Evolutionary conservation across 371 early-diverging fungal species (phyloP).

Genomic region (Mucor piriformis): DNA sequence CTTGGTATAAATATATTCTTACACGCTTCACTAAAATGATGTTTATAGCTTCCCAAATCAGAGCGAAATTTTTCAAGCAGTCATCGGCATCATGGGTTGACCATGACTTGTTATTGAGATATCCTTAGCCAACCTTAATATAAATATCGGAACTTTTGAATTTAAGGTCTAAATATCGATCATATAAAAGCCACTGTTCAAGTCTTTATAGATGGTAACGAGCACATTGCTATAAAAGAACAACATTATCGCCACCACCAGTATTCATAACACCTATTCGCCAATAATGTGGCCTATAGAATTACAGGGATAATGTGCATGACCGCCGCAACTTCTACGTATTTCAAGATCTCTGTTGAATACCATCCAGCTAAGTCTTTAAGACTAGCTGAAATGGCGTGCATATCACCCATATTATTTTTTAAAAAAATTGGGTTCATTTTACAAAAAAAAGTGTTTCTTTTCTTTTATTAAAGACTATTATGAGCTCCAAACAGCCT

Average conservation of each 20-base stretch:
- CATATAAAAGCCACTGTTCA: constrained; percentile 28
- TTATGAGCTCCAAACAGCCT: no score
- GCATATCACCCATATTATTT: constrained; percentile 64
- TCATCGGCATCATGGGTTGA: constrained; percentile 20
- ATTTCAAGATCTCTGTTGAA: constrained; percentile 62
- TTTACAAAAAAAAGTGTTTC: no score
- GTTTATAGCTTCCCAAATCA: constrained; percentile 36
- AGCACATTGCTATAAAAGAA: constrained; percentile 66
- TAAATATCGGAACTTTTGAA: constrained; percentile 43
- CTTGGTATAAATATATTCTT: constrained; percentile 1
- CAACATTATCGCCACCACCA: constrained; percentile 75
- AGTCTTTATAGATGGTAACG: constrained; percentile 31
- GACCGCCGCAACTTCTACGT: constrained; percentile 64
- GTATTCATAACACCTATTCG: constrained; percentile 75
- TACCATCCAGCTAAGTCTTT: constrained; percentile 63
- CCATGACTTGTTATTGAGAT: constrained; percentile 33
- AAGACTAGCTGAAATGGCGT: constrained; percentile 61
- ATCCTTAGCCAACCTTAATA: constrained; percentile 33
- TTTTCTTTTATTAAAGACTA: no score
- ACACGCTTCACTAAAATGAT: constrained; percentile 43
- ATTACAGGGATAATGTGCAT: constrained; percentile 72
- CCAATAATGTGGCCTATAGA: constrained; percentile 62
- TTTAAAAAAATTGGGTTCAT: constrained; percentile 52
- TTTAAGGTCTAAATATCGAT: constrained; percentile 32
- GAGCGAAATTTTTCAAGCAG: constrained; percentile 29